phyloP scores from a whole-genome alignment of 2,329 filamentous ascomycete species.

The Hypoxylon sp. region DNA sequence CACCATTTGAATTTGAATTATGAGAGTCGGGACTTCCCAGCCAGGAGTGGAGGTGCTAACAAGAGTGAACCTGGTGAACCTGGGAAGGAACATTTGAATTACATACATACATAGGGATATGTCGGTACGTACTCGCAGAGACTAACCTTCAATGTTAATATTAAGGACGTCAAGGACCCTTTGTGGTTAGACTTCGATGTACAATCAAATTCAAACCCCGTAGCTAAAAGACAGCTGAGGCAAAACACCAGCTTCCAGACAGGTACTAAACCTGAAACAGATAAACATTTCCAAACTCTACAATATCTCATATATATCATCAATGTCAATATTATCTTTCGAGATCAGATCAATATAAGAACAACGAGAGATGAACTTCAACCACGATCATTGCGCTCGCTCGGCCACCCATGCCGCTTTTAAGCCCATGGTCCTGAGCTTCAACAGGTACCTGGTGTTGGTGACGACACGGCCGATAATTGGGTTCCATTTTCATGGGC shows the following conservation, averaged over 20 bases:
- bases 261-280: conserved; percentile 29
- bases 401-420: conserved; percentile 22
- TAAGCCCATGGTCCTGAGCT: conserved; percentile 9
- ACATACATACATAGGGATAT: background rate
- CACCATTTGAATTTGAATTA: background rate
- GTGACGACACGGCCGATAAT: conserved; percentile 35
- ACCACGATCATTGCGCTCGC: conserved; percentile 6
- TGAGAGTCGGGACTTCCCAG: conserved; percentile 11
- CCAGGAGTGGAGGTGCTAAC: background rate
- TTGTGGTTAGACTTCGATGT: conserved; percentile 22
- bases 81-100: background rate
- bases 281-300: conserved; percentile 18
- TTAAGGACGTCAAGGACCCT: conserved; percentile 19
- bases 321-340: background rate
- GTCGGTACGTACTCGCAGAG: background rate
- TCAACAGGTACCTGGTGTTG: conserved; percentile 9
- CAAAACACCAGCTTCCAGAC: conserved; percentile 28
- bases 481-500: conserved; percentile 37
- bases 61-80: background rate
- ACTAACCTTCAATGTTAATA: conserved; percentile 11
- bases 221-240: conserved; percentile 7
- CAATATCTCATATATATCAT: conserved; percentile 21
- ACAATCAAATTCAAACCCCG: conserved; percentile 16
- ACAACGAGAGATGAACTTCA: background rate
- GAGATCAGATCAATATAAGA: conserved; percentile 1